Conservation (phyloP, 108 stramenopile genomes). For the Skeletonema grethae region DNA sequence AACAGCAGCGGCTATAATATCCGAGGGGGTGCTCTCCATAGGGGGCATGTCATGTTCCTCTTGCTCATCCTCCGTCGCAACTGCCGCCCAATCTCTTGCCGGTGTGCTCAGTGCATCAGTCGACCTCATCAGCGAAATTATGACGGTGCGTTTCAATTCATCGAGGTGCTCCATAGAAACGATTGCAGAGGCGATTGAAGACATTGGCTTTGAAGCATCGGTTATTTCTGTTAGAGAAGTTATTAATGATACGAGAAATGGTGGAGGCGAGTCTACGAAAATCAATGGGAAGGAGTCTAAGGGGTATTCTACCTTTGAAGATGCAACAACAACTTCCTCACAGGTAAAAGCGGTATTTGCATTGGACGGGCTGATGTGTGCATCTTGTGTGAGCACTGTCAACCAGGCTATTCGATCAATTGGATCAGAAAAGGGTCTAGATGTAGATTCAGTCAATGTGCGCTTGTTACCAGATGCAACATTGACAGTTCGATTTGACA, state of each 20-base stretch:
- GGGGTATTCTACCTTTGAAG: constrained; percentile 23
- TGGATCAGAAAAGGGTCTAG: constrained; percentile 20
- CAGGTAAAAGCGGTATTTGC: constrained; percentile 42
- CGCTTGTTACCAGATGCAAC: constrained; percentile 51
- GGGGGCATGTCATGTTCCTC: constrained; percentile 58
- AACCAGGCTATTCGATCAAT: constrained; percentile 34
- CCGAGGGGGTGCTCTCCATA: constrained; percentile 47
- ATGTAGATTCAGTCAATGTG: constrained; percentile 44
- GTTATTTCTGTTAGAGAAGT: constrained; percentile 17
- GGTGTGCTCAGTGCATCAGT: constrained; percentile 29
- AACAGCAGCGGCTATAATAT: neutral
- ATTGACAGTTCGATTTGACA: constrained; percentile 21
- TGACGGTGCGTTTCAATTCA: constrained; percentile 16
- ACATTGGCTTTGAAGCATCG: constrained; percentile 41
- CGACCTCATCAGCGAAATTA: constrained; percentile 38
- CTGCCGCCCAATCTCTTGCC: constrained; percentile 22
- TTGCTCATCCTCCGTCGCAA: constrained; percentile 48
- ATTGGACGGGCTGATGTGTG: constrained; percentile 51
- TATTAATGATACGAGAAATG: neutral
- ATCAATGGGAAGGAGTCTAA: constrained; percentile 16
- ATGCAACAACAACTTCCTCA: neutral
- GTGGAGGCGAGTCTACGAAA: neutral
- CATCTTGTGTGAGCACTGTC: constrained; percentile 48
- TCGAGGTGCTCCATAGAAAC: constrained; percentile 13
- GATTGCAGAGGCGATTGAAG: constrained; percentile 37